phyloP scores from a whole-genome alignment of 2,329 filamentous ascomycete genomes.

The Talaromyces verruculosus region DNA sequence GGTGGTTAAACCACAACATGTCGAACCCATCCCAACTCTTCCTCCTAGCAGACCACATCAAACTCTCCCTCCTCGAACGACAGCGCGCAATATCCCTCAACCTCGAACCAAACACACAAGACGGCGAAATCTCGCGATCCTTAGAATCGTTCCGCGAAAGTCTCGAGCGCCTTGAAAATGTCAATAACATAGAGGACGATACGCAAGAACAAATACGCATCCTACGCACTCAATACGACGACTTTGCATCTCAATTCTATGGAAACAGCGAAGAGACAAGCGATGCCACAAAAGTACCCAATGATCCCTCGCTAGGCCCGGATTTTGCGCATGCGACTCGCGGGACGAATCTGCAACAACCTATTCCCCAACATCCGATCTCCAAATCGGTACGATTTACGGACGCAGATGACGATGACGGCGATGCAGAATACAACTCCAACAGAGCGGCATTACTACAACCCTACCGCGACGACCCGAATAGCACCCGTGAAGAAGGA shows the following conservation, averaged over 20 bases:
- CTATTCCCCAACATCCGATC: slow-evolving; percentile 43
- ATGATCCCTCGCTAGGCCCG: slow-evolving; percentile 60
- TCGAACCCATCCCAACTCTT: slow-evolving; percentile 72
- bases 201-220: slow-evolving; percentile 65
- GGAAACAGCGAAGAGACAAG: slow-evolving; percentile 53
- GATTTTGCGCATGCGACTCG: slow-evolving; percentile 65
- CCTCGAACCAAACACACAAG: slow-evolving; percentile 75
- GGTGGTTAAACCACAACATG: slow-evolving; percentile 32
- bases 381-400: slow-evolving; percentile 85
- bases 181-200: slow-evolving; percentile 50
- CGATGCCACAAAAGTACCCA: slow-evolving; percentile 58
- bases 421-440: slow-evolving; percentile 45
- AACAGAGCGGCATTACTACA: slow-evolving; percentile 62
- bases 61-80: slow-evolving; percentile 88
- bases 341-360: slow-evolving; percentile 42
- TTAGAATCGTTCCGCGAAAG: slow-evolving; percentile 83
- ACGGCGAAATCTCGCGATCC: slow-evolving; percentile 84
- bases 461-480: slow-evolving; percentile 58
- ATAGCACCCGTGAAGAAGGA: slow-evolving; percentile 32
- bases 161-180: slow-evolving; percentile 63
- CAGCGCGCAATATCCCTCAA: slow-evolving; percentile 80
- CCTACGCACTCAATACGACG: slow-evolving; percentile 71
- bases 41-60: slow-evolving; percentile 93
- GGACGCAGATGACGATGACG: slow-evolving; percentile 56
- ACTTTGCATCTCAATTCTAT: slow-evolving; percentile 78